These are phyloP conservation scores for Aspergillus alliaceus DNA, from an alignment of 2,329 filamentous ascomycete species.

Conservation along the genomic window DNA sequence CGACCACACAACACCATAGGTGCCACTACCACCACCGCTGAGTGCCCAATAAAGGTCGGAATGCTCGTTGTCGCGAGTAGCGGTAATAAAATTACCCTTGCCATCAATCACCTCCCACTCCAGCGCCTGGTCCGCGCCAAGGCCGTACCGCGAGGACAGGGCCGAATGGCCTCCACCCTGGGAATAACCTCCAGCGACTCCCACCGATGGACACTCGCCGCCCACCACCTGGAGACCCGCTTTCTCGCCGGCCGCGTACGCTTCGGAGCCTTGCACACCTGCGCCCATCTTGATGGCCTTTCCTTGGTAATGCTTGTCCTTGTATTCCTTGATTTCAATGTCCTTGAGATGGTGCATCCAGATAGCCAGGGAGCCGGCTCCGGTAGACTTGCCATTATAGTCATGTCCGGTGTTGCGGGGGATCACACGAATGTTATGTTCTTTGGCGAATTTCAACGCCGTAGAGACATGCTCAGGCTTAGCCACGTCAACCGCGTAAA, in stretches of 20 bases:
- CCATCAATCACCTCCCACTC: slow-evolving; percentile 58
- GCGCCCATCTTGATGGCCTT: slow-evolving; percentile 56
- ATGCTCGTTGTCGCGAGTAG: slow-evolving; percentile 47
- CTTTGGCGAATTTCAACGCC: slow-evolving; percentile 41
- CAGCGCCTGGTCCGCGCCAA: slow-evolving; percentile 61
- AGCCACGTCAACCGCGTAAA: slow-evolving; percentile 38
- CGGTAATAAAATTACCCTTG: slow-evolving; percentile 49
- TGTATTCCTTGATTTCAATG: slow-evolving; percentile 32
- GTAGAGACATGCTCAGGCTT: slow-evolving; percentile 23
- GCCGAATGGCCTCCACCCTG: slow-evolving; percentile 62
- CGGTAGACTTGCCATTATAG: slow-evolving; percentile 58
- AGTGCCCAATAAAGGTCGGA: slow-evolving; percentile 64
- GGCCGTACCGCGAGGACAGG: slow-evolving; percentile 55
- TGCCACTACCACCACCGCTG: slow-evolving; percentile 60
- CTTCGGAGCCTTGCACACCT: slow-evolving; percentile 53
- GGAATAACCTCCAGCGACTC: slow-evolving; percentile 59
- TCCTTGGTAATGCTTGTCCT: slow-evolving; percentile 47
- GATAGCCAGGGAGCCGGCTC: slow-evolving; percentile 50
- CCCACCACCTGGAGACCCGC: slow-evolving; percentile 54
- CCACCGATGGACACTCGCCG: slow-evolving; percentile 57
- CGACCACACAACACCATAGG: slow-evolving; percentile 57
- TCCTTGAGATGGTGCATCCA: slow-evolving; percentile 36
- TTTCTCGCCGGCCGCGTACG: slow-evolving; percentile 48
- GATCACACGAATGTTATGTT: slow-evolving; percentile 53
- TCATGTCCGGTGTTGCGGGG: slow-evolving; percentile 46